Evolutionary conservation across 2,329 filamentous ascomycete species (phyloP).

Genomic region (Cordyceps fumosorosea): DNA sequence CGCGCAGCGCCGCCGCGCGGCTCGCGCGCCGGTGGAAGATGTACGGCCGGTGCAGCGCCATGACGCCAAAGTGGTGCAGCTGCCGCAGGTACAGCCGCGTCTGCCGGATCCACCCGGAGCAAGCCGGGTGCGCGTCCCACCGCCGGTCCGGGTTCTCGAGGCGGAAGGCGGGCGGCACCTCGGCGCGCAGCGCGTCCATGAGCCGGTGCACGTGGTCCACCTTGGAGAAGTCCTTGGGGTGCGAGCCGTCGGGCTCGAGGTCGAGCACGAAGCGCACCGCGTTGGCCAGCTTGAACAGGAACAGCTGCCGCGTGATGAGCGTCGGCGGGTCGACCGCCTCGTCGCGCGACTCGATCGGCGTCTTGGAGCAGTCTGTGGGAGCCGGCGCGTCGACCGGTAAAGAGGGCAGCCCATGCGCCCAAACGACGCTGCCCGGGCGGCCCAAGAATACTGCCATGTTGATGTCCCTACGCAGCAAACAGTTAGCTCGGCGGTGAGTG

Average conservation of each 20-base stretch:
- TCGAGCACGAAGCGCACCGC: slow-evolving; percentile 47
- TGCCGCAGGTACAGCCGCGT: slow-evolving; percentile 42
- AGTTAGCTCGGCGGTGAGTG: background rate
- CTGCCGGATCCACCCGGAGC: slow-evolving; percentile 43
- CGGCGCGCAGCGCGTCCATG: slow-evolving; percentile 40
- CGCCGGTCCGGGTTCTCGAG: slow-evolving; percentile 49
- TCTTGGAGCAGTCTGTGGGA: slow-evolving; percentile 40
- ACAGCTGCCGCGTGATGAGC: slow-evolving; percentile 46
- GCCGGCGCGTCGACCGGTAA: slow-evolving; percentile 48
- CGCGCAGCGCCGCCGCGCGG: slow-evolving; percentile 48
- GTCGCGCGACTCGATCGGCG: slow-evolving; percentile 40
- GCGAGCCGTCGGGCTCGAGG: slow-evolving; percentile 50
- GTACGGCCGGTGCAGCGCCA: slow-evolving; percentile 56
- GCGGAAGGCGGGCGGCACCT: slow-evolving; percentile 47
- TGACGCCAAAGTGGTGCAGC: slow-evolving; percentile 45
- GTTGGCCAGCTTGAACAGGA: slow-evolving; percentile 40
- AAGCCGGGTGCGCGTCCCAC: slow-evolving; percentile 47
- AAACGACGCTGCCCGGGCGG: slow-evolving; percentile 50
- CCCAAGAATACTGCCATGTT: slow-evolving; percentile 48
- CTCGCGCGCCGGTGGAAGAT: slow-evolving; percentile 51
- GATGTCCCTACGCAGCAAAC: slow-evolving; percentile 38
- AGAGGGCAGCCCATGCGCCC: slow-evolving; percentile 38
- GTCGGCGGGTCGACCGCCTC: slow-evolving; percentile 47
- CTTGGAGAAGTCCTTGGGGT: slow-evolving; percentile 45
- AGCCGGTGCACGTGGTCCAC: slow-evolving; percentile 48